Conservation (phyloP, 2,329 filamentous ascomycete species). For the Pseudofabraea citricarpa region DNA sequence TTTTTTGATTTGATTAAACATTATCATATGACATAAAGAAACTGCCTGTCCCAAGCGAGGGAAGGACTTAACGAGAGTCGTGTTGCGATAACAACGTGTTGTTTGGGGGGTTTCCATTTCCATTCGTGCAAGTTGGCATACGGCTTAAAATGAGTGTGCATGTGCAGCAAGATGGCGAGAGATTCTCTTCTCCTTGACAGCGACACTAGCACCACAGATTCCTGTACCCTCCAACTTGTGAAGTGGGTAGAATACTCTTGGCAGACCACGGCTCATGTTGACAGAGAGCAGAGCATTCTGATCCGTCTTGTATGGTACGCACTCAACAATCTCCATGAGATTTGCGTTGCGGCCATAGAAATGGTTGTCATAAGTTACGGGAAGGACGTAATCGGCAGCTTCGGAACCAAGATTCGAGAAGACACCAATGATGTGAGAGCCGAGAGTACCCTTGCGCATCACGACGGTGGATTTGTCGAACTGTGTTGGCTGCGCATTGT, state of each 20-base stretch:
- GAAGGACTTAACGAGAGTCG: no score
- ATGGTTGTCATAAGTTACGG: constrained; percentile 30
- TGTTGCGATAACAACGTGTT: no score
- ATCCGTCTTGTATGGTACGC: constrained; percentile 36
- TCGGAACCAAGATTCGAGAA: constrained; percentile 35
- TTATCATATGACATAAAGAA: no score
- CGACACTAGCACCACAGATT: constrained; percentile 25
- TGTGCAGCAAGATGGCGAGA: no score
- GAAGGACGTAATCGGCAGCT: constrained; percentile 27
- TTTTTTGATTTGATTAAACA: no score
- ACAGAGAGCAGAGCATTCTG: constrained; percentile 38
- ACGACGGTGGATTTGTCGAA: constrained; percentile 21
- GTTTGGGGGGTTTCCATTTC: no score
- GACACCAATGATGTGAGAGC: constrained; percentile 25
- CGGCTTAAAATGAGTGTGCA: no score
- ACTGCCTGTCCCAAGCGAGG: no score
- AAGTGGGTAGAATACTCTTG: constrained; percentile 36
- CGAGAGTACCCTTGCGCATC: constrained; percentile 21
- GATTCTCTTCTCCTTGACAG: no score
- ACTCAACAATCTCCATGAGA: constrained; percentile 39
- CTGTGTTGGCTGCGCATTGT: constrained; percentile 21
- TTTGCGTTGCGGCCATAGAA: constrained; percentile 31
- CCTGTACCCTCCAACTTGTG: constrained; percentile 29
- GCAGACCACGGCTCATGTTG: constrained; percentile 36
- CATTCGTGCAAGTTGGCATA: no score